Evolutionary conservation across 495 filamentous ascomycete genomes (phyloP).

Genomic region (Recurvomyces mirabilis): DNA sequence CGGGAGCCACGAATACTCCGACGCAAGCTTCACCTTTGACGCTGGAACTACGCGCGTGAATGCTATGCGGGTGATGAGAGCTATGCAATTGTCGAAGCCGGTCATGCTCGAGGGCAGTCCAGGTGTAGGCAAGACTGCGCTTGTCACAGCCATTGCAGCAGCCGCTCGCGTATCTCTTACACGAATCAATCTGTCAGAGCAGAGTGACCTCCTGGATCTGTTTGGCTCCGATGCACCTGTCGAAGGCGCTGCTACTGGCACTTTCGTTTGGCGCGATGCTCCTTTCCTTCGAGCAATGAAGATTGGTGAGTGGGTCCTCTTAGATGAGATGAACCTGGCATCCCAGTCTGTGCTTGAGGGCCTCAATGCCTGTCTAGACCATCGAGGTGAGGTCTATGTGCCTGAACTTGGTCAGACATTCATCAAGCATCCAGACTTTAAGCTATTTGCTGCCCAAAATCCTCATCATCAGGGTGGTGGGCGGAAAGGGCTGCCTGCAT

Average conservation of each 20-base stretch:
- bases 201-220: conserved; percentile 92
- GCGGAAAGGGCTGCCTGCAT: conserved; percentile 85
- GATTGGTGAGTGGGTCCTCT: conserved; percentile 82
- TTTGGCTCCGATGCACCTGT: conserved; percentile 96
- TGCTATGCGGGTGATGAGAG: conserved; percentile 77
- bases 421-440: conserved; percentile 75
- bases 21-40: conserved; percentile 62
- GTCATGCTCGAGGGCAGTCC: conserved; percentile 92
- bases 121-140: conserved; percentile 92
- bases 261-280: conserved; percentile 90
- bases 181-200: conserved; percentile 92
- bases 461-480: conserved; percentile 95
- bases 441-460: conserved; percentile 93
- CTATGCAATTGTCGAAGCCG: conserved; percentile 79
- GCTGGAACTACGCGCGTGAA: conserved; percentile 86
- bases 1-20: conserved; percentile 32
- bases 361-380: conserved; percentile 92
- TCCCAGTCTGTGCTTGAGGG: conserved; percentile 96
- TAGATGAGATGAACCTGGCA: conserved; percentile 98
- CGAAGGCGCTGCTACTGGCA: conserved; percentile 74
- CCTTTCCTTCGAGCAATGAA: conserved; percentile 96
- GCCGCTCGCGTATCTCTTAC: conserved; percentile 70
- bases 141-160: conserved; percentile 71
- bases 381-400: conserved; percentile 91
- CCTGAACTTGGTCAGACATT: conserved; percentile 91